Evolutionary conservation across 176 grass and related monocot genomes (phyloP), one percentile per base, ranked within the genome.

Genomic region (Otatea glauca): DNA sequence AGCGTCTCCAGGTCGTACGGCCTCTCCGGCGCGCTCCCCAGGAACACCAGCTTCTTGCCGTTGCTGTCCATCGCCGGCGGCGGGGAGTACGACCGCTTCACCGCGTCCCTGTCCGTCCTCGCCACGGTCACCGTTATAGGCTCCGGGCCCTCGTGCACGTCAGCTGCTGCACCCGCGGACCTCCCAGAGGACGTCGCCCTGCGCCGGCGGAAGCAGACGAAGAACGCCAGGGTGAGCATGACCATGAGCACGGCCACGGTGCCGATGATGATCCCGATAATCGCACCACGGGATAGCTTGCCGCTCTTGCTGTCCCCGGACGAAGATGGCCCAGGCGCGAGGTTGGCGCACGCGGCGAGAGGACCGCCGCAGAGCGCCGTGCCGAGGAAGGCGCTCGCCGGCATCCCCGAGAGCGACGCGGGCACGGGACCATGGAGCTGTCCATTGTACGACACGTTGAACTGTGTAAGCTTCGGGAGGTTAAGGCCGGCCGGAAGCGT

Each of bases 1-100:
- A 95, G 75, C 78, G 88, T 76, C 51, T 95, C 92, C 72, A 98
- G 81, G 65, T 98, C 91, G 75, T 98, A 98, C 7, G 85, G 89
- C 43, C n/a, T 37, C 71, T 86, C 95, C 16, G 87, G 82, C 11
- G 75, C 60, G 23, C 29, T 70, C 9, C 91, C 89, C 6, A 91
- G 75, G 85, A 98, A 98, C 73, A 95, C 88, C 49, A 98, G 92
- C 77, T 92, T 93, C 79, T 89, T 89, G 21, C 82, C 81, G 4
- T 77, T 83, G 43, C 82, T 29, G 51, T 51, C 29, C 44, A 74
- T 49, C 32, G 47, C 47, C 16, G 81, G 1, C 7, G 80, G 69
- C 23, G 73, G 72, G 3, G 85, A 59, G 47, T 66, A 68, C n/a
- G 74, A 63, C 76, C 54, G 48, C 68, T 80, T 72, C 35, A 74